Conservation (phyloP, 1,139 yeast genomes). For the Magnusiomyces clavatus region DNA sequence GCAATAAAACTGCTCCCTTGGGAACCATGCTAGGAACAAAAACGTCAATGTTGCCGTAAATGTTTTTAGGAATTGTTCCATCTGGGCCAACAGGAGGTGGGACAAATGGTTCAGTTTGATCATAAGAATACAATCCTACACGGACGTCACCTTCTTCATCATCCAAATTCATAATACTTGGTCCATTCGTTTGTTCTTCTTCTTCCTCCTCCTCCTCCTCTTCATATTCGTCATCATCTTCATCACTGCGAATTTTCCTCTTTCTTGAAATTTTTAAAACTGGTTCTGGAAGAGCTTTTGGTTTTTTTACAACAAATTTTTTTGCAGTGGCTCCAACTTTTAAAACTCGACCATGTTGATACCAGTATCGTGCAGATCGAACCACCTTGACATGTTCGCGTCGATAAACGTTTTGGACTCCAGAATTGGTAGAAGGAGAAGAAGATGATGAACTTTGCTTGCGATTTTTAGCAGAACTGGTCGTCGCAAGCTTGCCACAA, state of each 20-base stretch:
- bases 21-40: conserved; percentile 80
- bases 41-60: conserved; percentile 75
- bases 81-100: conserved; percentile 55
- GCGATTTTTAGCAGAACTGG: conserved; percentile 5
- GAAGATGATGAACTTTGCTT: neutral
- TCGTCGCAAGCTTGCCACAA: conserved; percentile 59
- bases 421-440: neutral
- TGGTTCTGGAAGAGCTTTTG: conserved; percentile 12
- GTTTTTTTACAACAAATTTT: conserved; percentile 35
- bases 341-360: conserved; percentile 65
- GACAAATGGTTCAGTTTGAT: conserved; percentile 61
- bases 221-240: neutral
- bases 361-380: conserved; percentile 81
- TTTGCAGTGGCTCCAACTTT: conserved; percentile 64
- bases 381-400: conserved; percentile 57
- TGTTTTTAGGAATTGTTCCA: conserved; percentile 67
- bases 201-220: neutral
- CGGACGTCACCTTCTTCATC: conserved; percentile 21
- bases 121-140: conserved; percentile 58
- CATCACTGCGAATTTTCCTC: neutral
- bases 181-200: neutral
- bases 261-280: neutral
- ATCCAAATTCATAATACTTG: neutral
- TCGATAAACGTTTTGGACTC: conserved; percentile 45
- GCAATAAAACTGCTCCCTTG: conserved; percentile 59